Conservation (phyloP, 2,329 filamentous ascomycete species). For the Fusarium dimerum region DNA sequence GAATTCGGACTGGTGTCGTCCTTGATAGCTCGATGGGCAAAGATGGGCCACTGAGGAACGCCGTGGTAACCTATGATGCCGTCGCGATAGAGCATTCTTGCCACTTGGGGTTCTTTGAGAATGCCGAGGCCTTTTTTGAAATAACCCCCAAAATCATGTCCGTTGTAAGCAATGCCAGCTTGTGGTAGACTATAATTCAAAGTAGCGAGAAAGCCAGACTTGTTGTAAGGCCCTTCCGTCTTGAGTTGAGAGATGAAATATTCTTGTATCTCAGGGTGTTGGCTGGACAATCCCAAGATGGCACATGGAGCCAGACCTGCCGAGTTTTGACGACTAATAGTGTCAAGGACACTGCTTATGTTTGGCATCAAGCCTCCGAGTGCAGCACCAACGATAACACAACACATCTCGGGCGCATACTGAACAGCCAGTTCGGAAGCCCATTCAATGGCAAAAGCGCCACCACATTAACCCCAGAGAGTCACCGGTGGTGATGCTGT, state of each 20-base stretch:
- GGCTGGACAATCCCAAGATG: constrained; percentile 23
- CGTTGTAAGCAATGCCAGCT: constrained; percentile 11
- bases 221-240: constrained; percentile 15
- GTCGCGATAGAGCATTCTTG: constrained; percentile 14
- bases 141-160: constrained; percentile 15
- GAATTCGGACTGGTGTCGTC: constrained; percentile 22
- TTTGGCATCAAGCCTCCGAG: constrained; percentile 50
- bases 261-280: constrained; percentile 20
- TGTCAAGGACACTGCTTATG: constrained; percentile 36
- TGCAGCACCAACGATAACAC: constrained; percentile 46
- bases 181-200: constrained; percentile 5
- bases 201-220: constrained; percentile 24
- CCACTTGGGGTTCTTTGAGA: constrained; percentile 11
- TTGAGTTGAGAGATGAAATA: constrained; percentile 22
- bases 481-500: constrained; percentile 32
- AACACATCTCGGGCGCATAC: constrained; percentile 53
- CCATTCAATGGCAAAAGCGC: constrained; percentile 51
- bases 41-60: constrained; percentile 23
- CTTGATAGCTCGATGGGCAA: constrained; percentile 19
- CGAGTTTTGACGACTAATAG: constrained; percentile 30
- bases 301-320: constrained; percentile 23
- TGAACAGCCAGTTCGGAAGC: constrained; percentile 52
- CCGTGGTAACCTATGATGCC: constrained; percentile 29
- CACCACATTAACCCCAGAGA: constrained; percentile 60
- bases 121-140: constrained; percentile 8